A percentile compares a stretch with the other conserved stretches of the same genome.
phyloP scores from a whole-genome alignment of 768 basidiomycete species.

The Paxillus ammoniavirescens region DNA sequence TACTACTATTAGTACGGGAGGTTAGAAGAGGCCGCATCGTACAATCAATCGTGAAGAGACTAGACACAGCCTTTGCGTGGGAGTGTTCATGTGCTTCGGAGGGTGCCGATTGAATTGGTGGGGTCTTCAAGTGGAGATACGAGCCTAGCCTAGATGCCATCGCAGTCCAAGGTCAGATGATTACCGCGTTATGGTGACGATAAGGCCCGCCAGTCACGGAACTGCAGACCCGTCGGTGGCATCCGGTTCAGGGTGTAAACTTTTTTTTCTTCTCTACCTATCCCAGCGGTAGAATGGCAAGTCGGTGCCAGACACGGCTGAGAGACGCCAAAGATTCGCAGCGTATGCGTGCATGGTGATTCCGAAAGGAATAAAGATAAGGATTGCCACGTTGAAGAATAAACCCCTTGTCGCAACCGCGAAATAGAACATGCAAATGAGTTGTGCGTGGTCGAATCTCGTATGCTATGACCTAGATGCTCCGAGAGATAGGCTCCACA shows the following conservation, averaged over 20 bases:
- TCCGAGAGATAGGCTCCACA: constrained; percentile 10
- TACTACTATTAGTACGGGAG: too few relatives aligned
- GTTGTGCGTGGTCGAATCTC: constrained; percentile 14
- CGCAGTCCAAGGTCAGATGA: constrained; percentile 1
- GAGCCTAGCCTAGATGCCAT: constrained; percentile 10
- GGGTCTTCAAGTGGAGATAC: constrained; percentile 23
- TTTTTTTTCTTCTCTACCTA: neutral
- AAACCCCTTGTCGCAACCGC: neutral
- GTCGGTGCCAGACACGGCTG: neutral
- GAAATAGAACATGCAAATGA: neutral
- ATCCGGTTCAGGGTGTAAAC: constrained; percentile 7
- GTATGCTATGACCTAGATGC: too few relatives aligned
- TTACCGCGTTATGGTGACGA: constrained; percentile 15
- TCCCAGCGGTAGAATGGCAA: neutral
- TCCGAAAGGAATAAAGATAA: neutral
- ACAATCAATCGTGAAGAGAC: constrained; percentile 22
- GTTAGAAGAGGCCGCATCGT: constrained; percentile 4
- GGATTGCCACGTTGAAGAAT: neutral
- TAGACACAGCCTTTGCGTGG: constrained; percentile 29
- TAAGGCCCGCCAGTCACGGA: constrained; percentile 16
- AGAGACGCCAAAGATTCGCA: neutral
- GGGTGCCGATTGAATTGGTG: constrained; percentile 30
- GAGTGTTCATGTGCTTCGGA: constrained; percentile 17
- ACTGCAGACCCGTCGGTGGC: constrained; percentile 4
- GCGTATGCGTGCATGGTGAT: neutral